Evolutionary conservation across 495 filamentous ascomycete species (phyloP).

Genomic region (Penicillium egyptiacum): DNA sequence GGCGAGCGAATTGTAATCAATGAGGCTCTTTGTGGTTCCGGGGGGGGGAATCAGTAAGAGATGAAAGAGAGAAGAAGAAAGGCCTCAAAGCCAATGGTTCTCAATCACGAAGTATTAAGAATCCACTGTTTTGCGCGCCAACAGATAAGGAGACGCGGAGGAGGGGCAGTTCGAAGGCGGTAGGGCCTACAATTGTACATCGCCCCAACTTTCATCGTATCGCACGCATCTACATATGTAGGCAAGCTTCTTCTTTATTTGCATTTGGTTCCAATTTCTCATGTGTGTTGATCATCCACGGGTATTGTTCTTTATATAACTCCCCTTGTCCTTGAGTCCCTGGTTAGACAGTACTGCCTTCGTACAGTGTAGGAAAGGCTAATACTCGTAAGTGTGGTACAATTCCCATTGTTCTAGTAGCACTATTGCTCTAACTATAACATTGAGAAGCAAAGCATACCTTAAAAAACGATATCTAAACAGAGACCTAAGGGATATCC

Average conservation of each 20-base stretch:
- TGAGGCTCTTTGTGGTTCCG: conserved; percentile 12
- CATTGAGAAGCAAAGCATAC: no score
- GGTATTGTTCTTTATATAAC: not conserved
- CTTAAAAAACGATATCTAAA: not conserved
- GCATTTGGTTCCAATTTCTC: not conserved
- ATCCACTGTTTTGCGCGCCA: conserved; percentile 7
- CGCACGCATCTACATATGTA: no score
- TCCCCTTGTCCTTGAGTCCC: no score
- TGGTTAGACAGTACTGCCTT: no score
- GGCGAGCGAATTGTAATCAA: conserved; percentile 16
- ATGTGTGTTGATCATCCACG: not conserved
- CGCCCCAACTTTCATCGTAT: not conserved
- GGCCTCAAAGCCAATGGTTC: conserved; percentile 19
- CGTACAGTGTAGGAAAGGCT: no score
- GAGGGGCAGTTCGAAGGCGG: conserved; percentile 26
- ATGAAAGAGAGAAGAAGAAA: not conserved
- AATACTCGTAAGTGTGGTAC: no score
- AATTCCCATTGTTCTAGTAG: no score
- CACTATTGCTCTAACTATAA: no score
- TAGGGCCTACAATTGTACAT: not conserved
- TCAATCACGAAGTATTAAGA: conserved; percentile 5
- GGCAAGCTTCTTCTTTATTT: not conserved
- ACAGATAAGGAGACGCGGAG: conserved; percentile 29
- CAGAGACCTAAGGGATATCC: not conserved
- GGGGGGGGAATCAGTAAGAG: not conserved